Base-by-base conservation (phyloP, 1,284 basidiomycete genomes). In the Malassezia arunalokei region DNA sequence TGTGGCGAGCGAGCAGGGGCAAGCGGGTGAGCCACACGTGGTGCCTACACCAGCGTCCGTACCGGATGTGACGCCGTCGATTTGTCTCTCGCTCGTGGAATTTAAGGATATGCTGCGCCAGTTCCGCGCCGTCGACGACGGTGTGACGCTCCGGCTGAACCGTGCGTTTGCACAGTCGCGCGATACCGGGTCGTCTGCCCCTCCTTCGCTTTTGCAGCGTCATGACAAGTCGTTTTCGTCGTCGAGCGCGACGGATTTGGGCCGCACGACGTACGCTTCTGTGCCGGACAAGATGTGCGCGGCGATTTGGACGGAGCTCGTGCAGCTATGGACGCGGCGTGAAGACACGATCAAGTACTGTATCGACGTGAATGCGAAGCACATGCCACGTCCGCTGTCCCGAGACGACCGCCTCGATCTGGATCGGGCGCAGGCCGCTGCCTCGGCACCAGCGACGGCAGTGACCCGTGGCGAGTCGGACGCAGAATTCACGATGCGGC, bases 61-160 rank as follows among this genome's bases (percentile, higher is more conserved):
- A 1, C 50, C 44, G 9, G 62, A 68, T 37, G 47, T 68, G 17
- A 59, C 55, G 1, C 56, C 63, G 0, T 52, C 52, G 1, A 54
- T 58, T 3, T 68, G 66, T 49, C 48, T 68, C 3, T 56, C 59
- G 3, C 48, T 68, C 2, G 41, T 53, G n/a, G 60, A 65, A 17
- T 68, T 68, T 51, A 60, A 62, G 43, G 63, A 64, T 20, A 58
- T 70, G 6, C 55, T 70, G 14, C 59, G 64, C 3, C 62, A 68
- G 49, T 68, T 69, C 27, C 63, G 68, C 5, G 47, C 54, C 11
- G 48, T 71, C n/a, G 68, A 71, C 51, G 68, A 71, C 40, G 49
- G 57, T 0, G 60, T 71, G 38, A 68, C 63, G 6, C 64, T 66
- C 1, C 62, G 64, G 0, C 51, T 71, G 20, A 71, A 71, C 39